Base-by-base conservation (phyloP, 2,329 filamentous ascomycete genomes). In the Chrysosporium keratinophilum region DNA sequence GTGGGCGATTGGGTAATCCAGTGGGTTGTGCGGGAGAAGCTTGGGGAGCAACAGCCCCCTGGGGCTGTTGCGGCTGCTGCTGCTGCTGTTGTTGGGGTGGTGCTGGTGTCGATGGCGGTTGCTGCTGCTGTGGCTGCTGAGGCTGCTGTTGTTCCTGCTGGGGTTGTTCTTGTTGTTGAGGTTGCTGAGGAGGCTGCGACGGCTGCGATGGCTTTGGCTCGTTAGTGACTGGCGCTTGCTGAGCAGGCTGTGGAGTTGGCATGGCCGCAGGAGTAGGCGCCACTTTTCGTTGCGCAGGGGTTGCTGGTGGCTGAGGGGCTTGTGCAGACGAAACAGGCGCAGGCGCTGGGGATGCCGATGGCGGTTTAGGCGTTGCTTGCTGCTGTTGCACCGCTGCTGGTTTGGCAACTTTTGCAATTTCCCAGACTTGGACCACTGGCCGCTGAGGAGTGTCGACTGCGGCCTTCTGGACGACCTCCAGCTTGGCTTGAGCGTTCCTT, bases 341-440 rank as follows among this genome's bases (percentile, higher is more conserved):
- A 10, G 56, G 48, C 17, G 58, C 54, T 7, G 56, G 51, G 17
- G 60, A 41, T 9, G 58, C 46, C 47, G 56, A 52, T 11, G 59
- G 44, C 45, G 59, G 60, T 31, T 54, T 56, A 44, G 58, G 40
- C 35, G 45, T 56, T 49, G 43, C 55, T 41, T 34, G 60, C 48
- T 20, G 62, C 59, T 3, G 59, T 54, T 52, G 63, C 59, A 31
- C 65, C 58, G 23, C 58, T 56, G 35, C 39, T 20, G 46, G 53
- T 33, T 52, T 52, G 15, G 81, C 78, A 51, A 71, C 75, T 69
- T 91, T 90, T 0, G 85, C 89, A 52, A 87, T 73, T 58, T 85
- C 82, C 87, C 88, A 96, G 0, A 96, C 90, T 68, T 96, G 89
- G 9, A 75, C 80, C 3, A 97, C 88, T 0, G 89, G 81, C 65